A percentile compares a stretch with the other conserved stretches of the same genome.
These are phyloP conservation scores for Flaveria trinervia DNA, from an alignment of 129 eudicot genomes.

Conservation along the genomic window DNA sequence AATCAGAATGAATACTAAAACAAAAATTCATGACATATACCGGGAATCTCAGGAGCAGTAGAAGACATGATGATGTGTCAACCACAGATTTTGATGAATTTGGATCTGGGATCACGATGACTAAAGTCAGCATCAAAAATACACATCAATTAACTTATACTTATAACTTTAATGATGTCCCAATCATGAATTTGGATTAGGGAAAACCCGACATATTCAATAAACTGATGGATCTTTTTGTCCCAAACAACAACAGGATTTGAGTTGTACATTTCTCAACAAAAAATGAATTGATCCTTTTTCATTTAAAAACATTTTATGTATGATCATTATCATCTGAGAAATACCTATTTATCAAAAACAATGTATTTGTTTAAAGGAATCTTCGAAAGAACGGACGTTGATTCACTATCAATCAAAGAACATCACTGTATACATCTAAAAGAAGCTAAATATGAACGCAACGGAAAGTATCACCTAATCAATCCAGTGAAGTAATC, in stretches of 20 bases:
- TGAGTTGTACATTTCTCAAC: slow-evolving; percentile 8
- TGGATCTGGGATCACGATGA: slow-evolving; percentile 24
- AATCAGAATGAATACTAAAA: slow-evolving; percentile 12
- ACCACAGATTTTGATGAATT: slow-evolving; percentile 20
- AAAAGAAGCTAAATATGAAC: background rate
- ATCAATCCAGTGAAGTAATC: background rate
- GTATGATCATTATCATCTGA: background rate
- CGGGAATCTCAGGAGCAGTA: slow-evolving; percentile 37
- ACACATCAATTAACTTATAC: slow-evolving; percentile 1
- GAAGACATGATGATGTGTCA: slow-evolving; percentile 43
- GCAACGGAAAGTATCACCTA: background rate
- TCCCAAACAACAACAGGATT: background rate
- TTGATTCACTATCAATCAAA: background rate
- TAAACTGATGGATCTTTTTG: background rate
- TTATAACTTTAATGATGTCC: background rate
- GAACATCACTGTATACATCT: background rate
- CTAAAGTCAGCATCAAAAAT: slow-evolving; percentile 17
- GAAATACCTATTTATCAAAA: background rate
- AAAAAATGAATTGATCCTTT: background rate
- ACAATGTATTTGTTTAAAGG: background rate
- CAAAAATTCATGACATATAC: slow-evolving; percentile 15
- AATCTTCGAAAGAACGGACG: background rate
- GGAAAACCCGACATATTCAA: background rate
- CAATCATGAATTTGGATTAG: background rate
- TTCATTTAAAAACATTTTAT: background rate